Base-by-base conservation (phyloP, 2,329 filamentous ascomycete genomes). In the Aspergillus intermedius region DNA sequence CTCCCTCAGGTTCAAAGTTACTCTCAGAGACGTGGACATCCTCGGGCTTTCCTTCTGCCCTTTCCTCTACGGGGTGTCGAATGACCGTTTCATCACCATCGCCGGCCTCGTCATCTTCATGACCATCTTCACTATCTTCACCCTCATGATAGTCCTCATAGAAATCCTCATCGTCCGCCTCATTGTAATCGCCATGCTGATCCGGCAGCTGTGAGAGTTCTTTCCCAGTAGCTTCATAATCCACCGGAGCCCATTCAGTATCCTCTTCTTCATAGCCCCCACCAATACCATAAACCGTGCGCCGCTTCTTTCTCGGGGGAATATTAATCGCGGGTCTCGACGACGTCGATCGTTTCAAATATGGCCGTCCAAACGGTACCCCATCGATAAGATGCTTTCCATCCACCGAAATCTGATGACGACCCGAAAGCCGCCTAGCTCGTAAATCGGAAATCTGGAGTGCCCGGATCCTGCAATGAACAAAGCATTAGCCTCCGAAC, bases 321-420 rank as follows among this genome's bases (percentile, higher is more conserved):
- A 94, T 87, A 10, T 77, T 72, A 35, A 94, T 73, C 0, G 78
- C 65, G 1, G 89, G 89, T 42, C 89, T 79, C 49, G 77, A 76
- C 6, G 76, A 74, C 0, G 78, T 75, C 1, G 71, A 61, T 58
- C 70, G 63, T 51, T 79, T 80, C 7, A 91, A 71, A 61, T 82
- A 82, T 1, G 86, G 83, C 51, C 85, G 80, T 2, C 91, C 91
- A 64, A 91, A 95, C 0, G 89, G 80, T 17, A 95, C 75, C 3
- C 91, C 91, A 64, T 97, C 91, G 9, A 93, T 78, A 5, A 96
- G 76, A 63, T 91, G 90, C 56, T 78, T 84, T 3, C 91, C 91
- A 65, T 88, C 86, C 2, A 73, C 60, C 0, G 86, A 83, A 46
- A 96, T 94, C 66, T 96, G 91, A 54, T 86, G 76, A 43, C 91